These are phyloP conservation scores for Solanum gandarillasii DNA, from an alignment of 257 asterid species.

Conservation along the genomic window DNA sequence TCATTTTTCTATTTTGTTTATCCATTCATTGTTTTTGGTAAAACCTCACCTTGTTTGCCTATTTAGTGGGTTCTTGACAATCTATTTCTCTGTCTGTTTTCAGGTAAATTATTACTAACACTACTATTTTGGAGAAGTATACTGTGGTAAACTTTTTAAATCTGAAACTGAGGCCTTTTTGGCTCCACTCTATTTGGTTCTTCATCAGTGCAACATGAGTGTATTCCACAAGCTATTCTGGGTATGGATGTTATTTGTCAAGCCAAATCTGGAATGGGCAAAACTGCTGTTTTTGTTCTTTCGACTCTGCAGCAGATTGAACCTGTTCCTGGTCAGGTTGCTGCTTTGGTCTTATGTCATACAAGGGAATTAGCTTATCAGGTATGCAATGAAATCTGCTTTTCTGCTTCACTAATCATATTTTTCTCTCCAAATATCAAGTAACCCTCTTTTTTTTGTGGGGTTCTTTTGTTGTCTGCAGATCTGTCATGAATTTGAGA, in stretches of 20 bases:
- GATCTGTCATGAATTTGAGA: conserved; percentile 88
- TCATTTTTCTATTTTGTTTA: not conserved
- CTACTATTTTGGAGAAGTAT: conserved; percentile 66
- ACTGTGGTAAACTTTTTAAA: conserved; percentile 60
- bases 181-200: conserved; percentile 72
- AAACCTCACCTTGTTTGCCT: not conserved
- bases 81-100: not conserved
- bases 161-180: conserved; percentile 75
- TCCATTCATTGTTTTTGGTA: not conserved
- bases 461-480: conserved; percentile 11
- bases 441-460: not conserved
- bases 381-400: conserved; percentile 19
- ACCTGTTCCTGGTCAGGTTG: conserved; percentile 83
- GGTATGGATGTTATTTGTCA: conserved; percentile 97
- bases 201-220: conserved; percentile 94
- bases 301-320: conserved; percentile 89
- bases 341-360: conserved; percentile 75
- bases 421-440: not conserved
- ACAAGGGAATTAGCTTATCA: conserved; percentile 89
- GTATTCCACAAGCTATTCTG: conserved; percentile 92
- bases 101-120: conserved; percentile 73
- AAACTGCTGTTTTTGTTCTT: conserved; percentile 86
- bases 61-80: not conserved
- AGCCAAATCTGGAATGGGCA: conserved; percentile 98
- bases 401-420: not conserved